Evolutionary conservation across 495 filamentous ascomycete genomes (phyloP).

Genomic region (Cryomyces antarcticus): DNA sequence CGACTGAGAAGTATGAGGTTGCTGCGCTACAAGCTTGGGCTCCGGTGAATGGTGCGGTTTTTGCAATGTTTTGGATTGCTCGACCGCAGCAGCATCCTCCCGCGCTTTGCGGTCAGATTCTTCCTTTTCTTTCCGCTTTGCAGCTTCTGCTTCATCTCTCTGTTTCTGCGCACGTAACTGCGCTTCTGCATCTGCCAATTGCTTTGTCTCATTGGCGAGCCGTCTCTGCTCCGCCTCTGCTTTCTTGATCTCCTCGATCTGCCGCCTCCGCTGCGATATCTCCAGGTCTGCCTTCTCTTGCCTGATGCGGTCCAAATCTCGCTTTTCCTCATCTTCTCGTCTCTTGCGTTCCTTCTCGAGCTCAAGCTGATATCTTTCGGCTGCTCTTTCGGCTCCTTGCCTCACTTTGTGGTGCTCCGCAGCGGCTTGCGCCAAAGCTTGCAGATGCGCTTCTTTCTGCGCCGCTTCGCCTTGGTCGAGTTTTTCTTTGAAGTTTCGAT

Average conservation of each 20-base stretch:
- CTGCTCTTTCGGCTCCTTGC: constrained; percentile 7
- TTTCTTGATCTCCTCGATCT: constrained; percentile 1
- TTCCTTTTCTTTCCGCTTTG: constrained; percentile 2
- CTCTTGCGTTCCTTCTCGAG: constrained; percentile 7
- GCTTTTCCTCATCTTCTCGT: constrained; percentile 10
- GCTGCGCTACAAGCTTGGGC: not conserved
- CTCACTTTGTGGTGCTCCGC: constrained; percentile 10
- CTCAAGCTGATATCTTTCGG: constrained; percentile 7
- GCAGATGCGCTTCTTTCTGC: constrained; percentile 3
- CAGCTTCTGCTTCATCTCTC: constrained; percentile 1
- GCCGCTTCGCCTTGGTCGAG: constrained; percentile 5
- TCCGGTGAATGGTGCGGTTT: too few relatives aligned
- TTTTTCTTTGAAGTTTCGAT: constrained; percentile 3
- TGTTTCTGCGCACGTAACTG: constrained; percentile 5
- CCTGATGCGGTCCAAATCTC: constrained; percentile 4
- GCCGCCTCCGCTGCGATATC: constrained; percentile 1
- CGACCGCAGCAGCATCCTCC: constrained; percentile 9
- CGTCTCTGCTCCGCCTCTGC: constrained; percentile 2
- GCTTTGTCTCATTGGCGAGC: not conserved
- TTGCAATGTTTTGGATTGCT: constrained; percentile 3
- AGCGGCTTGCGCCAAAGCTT: constrained; percentile 3
- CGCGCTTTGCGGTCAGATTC: constrained; percentile 8
- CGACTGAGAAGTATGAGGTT: not conserved
- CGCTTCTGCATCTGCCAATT: constrained; percentile 3
- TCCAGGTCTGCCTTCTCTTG: constrained; percentile 4